phyloP scores from a whole-genome alignment of 2,329 filamentous ascomycete genomes.

The Cercospora zeae-maydis region DNA sequence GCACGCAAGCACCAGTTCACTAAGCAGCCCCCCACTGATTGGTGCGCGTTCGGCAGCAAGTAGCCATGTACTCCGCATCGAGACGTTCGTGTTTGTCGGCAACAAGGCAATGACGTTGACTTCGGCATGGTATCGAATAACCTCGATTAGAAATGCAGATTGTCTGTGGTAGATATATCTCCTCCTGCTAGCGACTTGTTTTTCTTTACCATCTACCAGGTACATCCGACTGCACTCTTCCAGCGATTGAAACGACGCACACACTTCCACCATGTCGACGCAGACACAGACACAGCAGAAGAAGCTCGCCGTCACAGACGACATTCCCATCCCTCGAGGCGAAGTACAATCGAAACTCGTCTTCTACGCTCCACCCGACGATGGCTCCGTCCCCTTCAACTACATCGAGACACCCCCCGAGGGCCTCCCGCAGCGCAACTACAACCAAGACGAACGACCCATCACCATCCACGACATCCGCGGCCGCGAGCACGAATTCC shows the following conservation, averaged over 20 bases:
- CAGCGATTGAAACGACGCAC: not conserved
- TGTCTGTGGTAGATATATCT: not conserved
- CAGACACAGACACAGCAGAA: slow-evolving; percentile 26
- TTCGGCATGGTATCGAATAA: slow-evolving; percentile 11
- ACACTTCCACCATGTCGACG: slow-evolving; percentile 19
- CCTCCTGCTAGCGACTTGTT: not conserved
- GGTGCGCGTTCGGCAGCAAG: slow-evolving; percentile 4
- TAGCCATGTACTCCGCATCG: slow-evolving; percentile 3
- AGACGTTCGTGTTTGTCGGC: not conserved
- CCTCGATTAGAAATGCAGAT: slow-evolving; percentile 16
- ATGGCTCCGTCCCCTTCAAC: slow-evolving; percentile 57
- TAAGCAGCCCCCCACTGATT: slow-evolving; percentile 15
- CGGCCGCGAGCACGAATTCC: slow-evolving; percentile 62
- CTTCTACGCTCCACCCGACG: slow-evolving; percentile 61
- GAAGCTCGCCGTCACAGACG: slow-evolving; percentile 26
- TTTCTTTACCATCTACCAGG: not conserved
- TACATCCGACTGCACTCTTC: not conserved
- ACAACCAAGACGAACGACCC: slow-evolving; percentile 47
- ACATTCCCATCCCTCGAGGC: slow-evolving; percentile 52
- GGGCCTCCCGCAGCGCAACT: slow-evolving; percentile 65
- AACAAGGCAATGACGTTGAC: slow-evolving; percentile 13
- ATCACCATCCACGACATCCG: slow-evolving; percentile 70
- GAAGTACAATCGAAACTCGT: slow-evolving; percentile 60
- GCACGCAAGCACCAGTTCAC: slow-evolving; percentile 12
- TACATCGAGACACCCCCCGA: slow-evolving; percentile 59